These are phyloP conservation scores for Colletotrichum abscissum DNA, from an alignment of 2,329 filamentous ascomycete genomes.

Conservation along the genomic window DNA sequence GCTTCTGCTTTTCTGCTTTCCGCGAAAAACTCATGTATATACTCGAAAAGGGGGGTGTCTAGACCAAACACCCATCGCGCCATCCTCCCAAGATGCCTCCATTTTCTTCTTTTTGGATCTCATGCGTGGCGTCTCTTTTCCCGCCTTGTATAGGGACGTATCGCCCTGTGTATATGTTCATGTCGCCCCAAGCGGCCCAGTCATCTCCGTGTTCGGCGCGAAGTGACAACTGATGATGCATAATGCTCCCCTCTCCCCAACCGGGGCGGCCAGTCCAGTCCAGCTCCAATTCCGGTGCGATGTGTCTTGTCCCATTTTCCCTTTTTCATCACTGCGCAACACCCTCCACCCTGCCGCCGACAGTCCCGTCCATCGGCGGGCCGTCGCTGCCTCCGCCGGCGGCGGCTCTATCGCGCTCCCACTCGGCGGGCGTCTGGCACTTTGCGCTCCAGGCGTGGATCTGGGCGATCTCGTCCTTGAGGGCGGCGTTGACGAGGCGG, in stretches of 20 bases:
- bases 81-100: slow-evolving; percentile 5
- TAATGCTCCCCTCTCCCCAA: not conserved
- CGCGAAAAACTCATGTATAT: slow-evolving; percentile 9
- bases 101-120: not conserved
- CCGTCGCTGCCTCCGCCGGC: slow-evolving; percentile 41
- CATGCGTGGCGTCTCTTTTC: not conserved
- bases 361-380: slow-evolving; percentile 57
- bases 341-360: slow-evolving; percentile 55
- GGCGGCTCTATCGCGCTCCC: slow-evolving; percentile 71
- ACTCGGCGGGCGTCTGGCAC: slow-evolving; percentile 92
- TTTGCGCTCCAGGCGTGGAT: slow-evolving; percentile 97
- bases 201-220: not conserved
- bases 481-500: slow-evolving; percentile 83
- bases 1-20: slow-evolving; percentile 21
- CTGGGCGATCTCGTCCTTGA: slow-evolving; percentile 88
- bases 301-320: not conserved
- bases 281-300: not conserved
- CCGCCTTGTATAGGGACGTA: not conserved
- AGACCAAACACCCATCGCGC: slow-evolving; percentile 21
- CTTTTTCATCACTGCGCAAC: slow-evolving; percentile 36
- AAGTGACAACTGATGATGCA: not conserved
- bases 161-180: not conserved
- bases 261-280: not conserved
- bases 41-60: slow-evolving; percentile 7
- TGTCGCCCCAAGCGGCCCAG: not conserved